Conservation (phyloP, 2,329 filamentous ascomycete genomes). For the Neopestalotiopsis sp. region DNA sequence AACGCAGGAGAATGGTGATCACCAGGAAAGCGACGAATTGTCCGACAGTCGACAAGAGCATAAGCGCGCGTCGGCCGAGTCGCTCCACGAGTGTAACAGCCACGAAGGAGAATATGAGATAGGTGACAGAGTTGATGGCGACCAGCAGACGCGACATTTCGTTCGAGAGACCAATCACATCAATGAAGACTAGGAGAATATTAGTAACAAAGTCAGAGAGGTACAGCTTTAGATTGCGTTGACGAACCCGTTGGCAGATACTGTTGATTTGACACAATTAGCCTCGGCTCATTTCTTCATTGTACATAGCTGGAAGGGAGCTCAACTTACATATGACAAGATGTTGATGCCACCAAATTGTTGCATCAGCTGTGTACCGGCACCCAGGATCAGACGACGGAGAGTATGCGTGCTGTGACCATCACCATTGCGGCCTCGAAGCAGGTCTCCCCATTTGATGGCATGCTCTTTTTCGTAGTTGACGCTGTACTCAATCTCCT, state of each 20-base stretch:
- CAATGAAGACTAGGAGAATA: slow-evolving; percentile 45
- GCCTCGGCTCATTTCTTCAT: background rate
- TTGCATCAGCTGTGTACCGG: background rate
- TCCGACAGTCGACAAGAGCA: slow-evolving; percentile 34
- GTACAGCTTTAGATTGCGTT: no score
- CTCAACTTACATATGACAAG: slow-evolving; percentile 25
- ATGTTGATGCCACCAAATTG: slow-evolving; percentile 29
- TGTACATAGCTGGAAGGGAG: background rate
- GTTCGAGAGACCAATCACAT: slow-evolving; percentile 54
- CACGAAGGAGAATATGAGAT: slow-evolving; percentile 31
- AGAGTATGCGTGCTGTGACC: slow-evolving; percentile 31
- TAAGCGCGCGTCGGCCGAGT: slow-evolving; percentile 35
- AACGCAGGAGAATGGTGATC: slow-evolving; percentile 33
- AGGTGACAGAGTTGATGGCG: slow-evolving; percentile 46
- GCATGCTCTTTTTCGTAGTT: slow-evolving; percentile 31
- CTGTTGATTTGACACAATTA: background rate
- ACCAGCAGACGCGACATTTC: slow-evolving; percentile 57
- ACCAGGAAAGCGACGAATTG: slow-evolving; percentile 35
- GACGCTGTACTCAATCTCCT: slow-evolving; percentile 32
- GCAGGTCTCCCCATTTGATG: slow-evolving; percentile 22
- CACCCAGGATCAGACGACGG: slow-evolving; percentile 20
- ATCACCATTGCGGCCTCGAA: slow-evolving; percentile 26
- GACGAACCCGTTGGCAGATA: slow-evolving; percentile 32
- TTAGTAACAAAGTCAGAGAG: no score
- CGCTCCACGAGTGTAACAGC: slow-evolving; percentile 37